These are phyloP conservation scores for Begonia loranthoides DNA, from an alignment of 306 rosid genomes.

Conservation along the genomic window DNA sequence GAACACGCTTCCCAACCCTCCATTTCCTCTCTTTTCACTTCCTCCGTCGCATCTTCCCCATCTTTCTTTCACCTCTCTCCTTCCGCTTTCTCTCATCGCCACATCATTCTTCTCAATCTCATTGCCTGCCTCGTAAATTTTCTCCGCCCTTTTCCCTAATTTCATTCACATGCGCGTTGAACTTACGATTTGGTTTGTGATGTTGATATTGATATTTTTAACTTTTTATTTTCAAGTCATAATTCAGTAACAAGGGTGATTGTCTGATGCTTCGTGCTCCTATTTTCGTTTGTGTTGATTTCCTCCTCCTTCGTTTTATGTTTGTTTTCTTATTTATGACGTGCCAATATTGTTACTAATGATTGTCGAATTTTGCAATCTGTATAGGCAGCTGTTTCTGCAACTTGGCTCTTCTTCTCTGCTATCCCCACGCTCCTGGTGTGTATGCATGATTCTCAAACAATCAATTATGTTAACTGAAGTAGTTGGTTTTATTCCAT, in stretches of 20 bases:
- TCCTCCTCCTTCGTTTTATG: neutral
- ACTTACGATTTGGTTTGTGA: neutral
- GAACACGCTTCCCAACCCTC: conserved; percentile 13
- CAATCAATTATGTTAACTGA: neutral
- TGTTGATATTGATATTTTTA: neutral
- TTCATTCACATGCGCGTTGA: neutral
- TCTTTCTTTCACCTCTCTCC: conserved; percentile 24
- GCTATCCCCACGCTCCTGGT: conserved; percentile 92
- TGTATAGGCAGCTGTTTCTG: conserved; percentile 56
- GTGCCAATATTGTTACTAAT: neutral
- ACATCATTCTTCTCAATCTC: conserved; percentile 46
- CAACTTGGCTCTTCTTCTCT: conserved; percentile 77
- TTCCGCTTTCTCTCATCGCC: conserved; percentile 53
- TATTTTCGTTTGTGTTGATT: neutral
- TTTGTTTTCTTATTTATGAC: neutral
- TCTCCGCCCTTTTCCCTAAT: neutral
- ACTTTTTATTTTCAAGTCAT: neutral
- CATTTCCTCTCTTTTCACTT: conserved; percentile 25
- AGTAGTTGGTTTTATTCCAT: neutral
- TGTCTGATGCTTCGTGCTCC: neutral
- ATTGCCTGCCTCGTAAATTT: conserved; percentile 57
- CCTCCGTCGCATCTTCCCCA: conserved; percentile 29
- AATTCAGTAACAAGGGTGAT: neutral
- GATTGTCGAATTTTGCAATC: neutral
- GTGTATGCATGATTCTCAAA: conserved; percentile 13